Evolutionary conservation across 352 stramenopile genomes (phyloP).

Genomic region (Pythium scleroteichum): DNA sequence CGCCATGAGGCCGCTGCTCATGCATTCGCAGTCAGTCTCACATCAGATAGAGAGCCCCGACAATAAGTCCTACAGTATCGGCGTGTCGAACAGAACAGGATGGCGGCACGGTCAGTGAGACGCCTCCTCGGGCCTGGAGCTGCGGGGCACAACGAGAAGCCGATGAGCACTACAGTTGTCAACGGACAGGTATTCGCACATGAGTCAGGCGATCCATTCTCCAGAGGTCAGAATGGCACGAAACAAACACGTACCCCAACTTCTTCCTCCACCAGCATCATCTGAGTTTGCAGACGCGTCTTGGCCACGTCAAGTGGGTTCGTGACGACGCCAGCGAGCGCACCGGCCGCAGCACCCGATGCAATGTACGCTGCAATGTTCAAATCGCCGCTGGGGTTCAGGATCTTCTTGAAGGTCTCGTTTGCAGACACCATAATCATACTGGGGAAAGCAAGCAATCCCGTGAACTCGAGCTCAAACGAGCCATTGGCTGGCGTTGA

Average conservation of each 20-base stretch:
- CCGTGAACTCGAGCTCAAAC: background rate
- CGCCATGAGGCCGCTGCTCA: conserved; percentile 16
- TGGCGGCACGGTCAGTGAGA: conserved; percentile 60
- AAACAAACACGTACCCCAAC: conserved; percentile 50
- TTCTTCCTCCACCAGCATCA: conserved; percentile 63
- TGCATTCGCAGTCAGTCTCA: conserved; percentile 6
- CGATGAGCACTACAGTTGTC: conserved; percentile 66
- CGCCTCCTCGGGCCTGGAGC: conserved; percentile 61
- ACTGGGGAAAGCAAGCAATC: conserved; percentile 34
- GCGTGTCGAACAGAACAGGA: conserved; percentile 59
- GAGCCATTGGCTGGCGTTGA: background rate
- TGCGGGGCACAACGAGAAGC: conserved; percentile 63
- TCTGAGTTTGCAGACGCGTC: conserved; percentile 96
- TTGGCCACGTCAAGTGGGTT: conserved; percentile 99
- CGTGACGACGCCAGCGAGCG: conserved; percentile 89
- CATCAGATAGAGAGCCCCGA: background rate
- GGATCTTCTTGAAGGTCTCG: conserved; percentile 95
- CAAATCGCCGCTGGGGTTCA: conserved; percentile 87
- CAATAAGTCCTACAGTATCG: conserved; percentile 35
- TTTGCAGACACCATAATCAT: conserved; percentile 98
- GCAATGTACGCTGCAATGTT: conserved; percentile 92
- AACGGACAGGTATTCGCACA: conserved; percentile 29
- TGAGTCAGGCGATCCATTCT: conserved; percentile 8
- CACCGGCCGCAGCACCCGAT: conserved; percentile 92
- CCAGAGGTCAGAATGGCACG: background rate